Conservation (phyloP, 192 early-diverging fungal species). For the Backusella circina region DNA sequence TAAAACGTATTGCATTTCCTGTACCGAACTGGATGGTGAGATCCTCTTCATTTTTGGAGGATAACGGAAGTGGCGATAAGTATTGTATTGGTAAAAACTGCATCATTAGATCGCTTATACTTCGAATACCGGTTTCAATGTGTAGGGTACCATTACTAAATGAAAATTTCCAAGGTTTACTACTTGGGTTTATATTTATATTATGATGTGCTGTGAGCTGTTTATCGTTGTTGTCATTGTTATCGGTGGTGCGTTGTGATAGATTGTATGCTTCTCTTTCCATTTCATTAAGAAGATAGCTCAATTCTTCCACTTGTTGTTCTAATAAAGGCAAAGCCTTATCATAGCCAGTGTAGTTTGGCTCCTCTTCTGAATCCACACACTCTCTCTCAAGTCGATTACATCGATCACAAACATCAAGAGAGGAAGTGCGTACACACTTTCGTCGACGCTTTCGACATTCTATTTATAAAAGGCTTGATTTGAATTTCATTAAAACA, state of each 20-base stretch:
- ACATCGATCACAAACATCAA: not conserved
- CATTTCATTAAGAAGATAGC: not conserved
- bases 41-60: not conserved
- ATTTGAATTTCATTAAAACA: not conserved
- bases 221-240: not conserved
- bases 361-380: not conserved
- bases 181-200: not conserved
- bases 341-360: not conserved
- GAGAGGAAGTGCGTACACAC: not conserved
- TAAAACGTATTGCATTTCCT: not conserved
- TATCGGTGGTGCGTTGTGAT: not conserved
- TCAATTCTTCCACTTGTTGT: not conserved
- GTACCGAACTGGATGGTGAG: not conserved
- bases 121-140: not conserved
- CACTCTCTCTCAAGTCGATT: not conserved
- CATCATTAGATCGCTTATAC: not conserved
- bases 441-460: not conserved
- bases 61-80: not conserved
- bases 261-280: not conserved
- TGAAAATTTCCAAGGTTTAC: not conserved
- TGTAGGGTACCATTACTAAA: not conserved
- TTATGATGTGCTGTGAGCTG: not conserved
- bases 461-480: not conserved
- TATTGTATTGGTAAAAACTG: not conserved
- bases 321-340: not conserved